Evolutionary conservation across 1,284 basidiomycete species (phyloP), one percentile per base, ranked within the genome.

Genomic region (Pseudozyma sp.): DNA sequence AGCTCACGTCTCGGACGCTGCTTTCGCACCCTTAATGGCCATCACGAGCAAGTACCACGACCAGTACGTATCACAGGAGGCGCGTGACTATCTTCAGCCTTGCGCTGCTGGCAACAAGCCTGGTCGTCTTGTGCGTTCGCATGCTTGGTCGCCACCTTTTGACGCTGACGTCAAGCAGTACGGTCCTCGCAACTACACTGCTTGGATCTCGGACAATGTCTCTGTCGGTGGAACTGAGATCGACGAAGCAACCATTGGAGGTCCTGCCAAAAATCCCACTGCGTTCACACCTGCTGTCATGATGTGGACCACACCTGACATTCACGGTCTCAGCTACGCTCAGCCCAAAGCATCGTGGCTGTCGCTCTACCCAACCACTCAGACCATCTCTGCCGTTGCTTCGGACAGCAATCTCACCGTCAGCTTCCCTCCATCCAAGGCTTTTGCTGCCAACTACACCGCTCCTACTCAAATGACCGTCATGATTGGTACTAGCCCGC

Each of bases 131-230:
- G 56, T 69, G 31, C 57, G 44, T 12, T 58, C 59, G 13, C 48
- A 63, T 16, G 60, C 66, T 12, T 69, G 60, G 59, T 69, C 66
- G 35, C 66, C 66, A 25, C 66, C 66, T 5, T 69, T 69, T 19
- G 66, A 69, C 18, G 66, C 66, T 1, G 52, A 69, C 43, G 60
- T 63, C 35, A 55, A 58, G 42, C 55, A 59, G 52, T 63, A 62
- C 42, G 66, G 66, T n/a, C 66, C 66, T 48, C 59, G 66, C 36
- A 69, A 69, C 52, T 69, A 69, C 66, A 69, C 66, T 8, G 66
- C 66, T 10, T 69, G 60, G 59, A 69, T 69, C 39, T 50, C 55
- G 36, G 42, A 53, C 50, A 69, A 69, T 16, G 44, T 69, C 42
- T 58, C 66, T 9, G 66, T 61, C 18, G 66, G 66, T n/a, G 59